phyloP scores from a whole-genome alignment of 2,329 filamentous ascomycete species.

The Blastomyces parvus region DNA sequence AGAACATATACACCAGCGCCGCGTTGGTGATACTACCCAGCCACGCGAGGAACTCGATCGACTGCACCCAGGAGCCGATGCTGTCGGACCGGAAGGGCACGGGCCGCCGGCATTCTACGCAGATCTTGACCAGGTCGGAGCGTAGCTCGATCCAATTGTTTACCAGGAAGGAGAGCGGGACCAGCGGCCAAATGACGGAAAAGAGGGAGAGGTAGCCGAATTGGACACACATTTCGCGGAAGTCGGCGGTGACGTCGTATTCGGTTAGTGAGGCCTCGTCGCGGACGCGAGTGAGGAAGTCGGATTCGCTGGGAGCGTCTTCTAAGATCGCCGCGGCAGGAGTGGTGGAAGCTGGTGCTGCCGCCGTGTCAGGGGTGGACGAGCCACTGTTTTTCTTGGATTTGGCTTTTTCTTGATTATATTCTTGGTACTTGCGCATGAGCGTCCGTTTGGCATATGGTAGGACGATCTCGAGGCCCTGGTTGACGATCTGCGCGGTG shows the following conservation, averaged over 20 bases:
- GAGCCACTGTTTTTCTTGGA: constrained; percentile 16
- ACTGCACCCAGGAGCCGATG: constrained; percentile 85
- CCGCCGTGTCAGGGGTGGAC: constrained; percentile 17
- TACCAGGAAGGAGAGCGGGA: constrained; percentile 74
- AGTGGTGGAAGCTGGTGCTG: constrained; percentile 24
- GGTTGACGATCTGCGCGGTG: constrained; percentile 74
- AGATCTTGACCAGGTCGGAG: constrained; percentile 90
- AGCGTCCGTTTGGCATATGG: constrained; percentile 74
- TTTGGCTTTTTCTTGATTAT: constrained; percentile 44
- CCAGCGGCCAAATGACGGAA: constrained; percentile 90
- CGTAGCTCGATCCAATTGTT: constrained; percentile 97
- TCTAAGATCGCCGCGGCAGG: constrained; percentile 39
- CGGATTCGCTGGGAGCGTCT: constrained; percentile 69
- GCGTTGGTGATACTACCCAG: constrained; percentile 79
- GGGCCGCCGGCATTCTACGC: constrained; percentile 76
- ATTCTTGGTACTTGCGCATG: constrained; percentile 68
- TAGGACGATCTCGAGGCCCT: constrained; percentile 73
- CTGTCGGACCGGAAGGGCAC: constrained; percentile 85
- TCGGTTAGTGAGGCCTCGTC: constrained; percentile 69
- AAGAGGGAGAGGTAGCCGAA: constrained; percentile 86
- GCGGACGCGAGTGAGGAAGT: constrained; percentile 71
- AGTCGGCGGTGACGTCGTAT: constrained; percentile 85
- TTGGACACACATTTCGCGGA: constrained; percentile 87
- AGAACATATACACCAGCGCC: constrained; percentile 84
- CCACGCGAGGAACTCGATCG: constrained; percentile 85